Conservation (phyloP, 345 rosid species). For the Mallotus nudiflorus region DNA sequence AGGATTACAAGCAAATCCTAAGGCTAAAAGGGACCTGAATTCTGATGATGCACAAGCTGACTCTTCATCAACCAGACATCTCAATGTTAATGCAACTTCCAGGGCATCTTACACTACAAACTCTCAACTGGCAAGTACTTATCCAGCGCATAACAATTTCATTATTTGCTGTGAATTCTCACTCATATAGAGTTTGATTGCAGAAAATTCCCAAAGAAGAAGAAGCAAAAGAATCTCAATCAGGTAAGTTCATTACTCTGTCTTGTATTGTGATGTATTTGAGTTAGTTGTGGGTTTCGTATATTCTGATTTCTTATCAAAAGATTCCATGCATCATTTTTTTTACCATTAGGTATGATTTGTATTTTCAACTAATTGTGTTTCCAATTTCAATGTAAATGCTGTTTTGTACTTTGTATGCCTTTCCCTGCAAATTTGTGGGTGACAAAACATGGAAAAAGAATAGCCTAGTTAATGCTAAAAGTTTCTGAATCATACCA, state of each 20-base stretch:
- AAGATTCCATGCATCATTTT: background rate
- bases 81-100: background rate
- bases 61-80: background rate
- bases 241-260: background rate
- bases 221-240: background rate
- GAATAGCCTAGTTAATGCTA: background rate
- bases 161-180: background rate
- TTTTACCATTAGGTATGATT: background rate
- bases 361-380: background rate
- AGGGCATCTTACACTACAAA: background rate
- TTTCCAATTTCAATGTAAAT: background rate
- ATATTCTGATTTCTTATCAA: background rate
- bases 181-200: background rate
- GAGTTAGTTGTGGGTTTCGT: background rate
- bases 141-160: background rate
- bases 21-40: background rate
- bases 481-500: background rate
- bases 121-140: background rate
- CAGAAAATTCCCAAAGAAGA: conserved; percentile 8
- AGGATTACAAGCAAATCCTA: background rate
- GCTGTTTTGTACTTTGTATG: background rate
- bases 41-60: background rate
- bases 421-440: background rate
- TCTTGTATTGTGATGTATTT: background rate
- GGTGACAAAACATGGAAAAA: background rate